phyloP scores from a whole-genome alignment of 2,329 filamentous ascomycete species.

The Bipolaris oryzae region DNA sequence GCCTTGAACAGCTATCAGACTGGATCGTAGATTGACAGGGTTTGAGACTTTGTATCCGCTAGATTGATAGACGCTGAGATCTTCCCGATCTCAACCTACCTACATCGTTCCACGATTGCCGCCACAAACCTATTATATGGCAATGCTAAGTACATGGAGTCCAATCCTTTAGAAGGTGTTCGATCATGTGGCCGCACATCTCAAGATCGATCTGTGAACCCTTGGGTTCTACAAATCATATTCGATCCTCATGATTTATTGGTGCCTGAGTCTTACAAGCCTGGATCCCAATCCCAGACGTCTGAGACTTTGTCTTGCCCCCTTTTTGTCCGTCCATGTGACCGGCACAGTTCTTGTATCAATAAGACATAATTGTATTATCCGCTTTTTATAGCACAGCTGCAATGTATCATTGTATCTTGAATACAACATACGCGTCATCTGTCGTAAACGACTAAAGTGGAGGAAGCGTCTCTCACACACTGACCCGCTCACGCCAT shows the following conservation, averaged over 20 bases:
- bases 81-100: neutral
- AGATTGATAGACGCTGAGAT: neutral
- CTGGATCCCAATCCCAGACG: neutral
- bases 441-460: neutral
- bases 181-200: neutral
- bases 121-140: neutral
- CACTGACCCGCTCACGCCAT: neutral
- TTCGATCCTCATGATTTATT: neutral
- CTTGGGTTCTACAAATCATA: neutral
- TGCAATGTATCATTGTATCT: neutral
- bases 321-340: neutral
- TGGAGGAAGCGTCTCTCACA: neutral
- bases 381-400: neutral
- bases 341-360: neutral
- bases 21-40: neutral
- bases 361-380: neutral
- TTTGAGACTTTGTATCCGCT: neutral
- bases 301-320: neutral
- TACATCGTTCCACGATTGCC: conserved; percentile 2
- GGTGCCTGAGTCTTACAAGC: neutral
- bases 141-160: neutral
- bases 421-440: neutral
- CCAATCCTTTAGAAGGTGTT: neutral
- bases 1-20: neutral
- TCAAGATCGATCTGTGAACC: neutral